A percentile compares a stretch with the other conserved stretches of the same genome.
phyloP scores from a whole-genome alignment of 2,329 filamentous ascomycete species.

The Trichoderma koningiopsis region DNA sequence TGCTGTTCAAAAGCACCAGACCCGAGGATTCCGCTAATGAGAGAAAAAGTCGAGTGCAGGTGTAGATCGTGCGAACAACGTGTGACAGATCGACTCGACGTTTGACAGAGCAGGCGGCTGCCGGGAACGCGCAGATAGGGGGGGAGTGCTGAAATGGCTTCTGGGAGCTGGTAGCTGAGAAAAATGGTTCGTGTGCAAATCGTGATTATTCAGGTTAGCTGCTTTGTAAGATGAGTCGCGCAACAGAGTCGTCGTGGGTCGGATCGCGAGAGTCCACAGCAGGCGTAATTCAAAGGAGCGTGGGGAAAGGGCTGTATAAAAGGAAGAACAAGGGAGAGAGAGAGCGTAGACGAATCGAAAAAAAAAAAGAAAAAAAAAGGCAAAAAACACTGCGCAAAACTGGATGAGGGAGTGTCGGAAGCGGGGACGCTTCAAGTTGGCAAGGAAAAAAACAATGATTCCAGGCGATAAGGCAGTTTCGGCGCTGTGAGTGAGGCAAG shows the following conservation, averaged over 20 bases:
- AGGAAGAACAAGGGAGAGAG: constrained; percentile 1
- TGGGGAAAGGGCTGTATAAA: constrained; percentile 1
- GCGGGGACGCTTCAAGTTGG: constrained; percentile 18
- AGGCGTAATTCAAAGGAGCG: constrained; percentile 20
- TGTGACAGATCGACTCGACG: constrained; percentile 22
- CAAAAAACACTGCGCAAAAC: constrained; percentile 7
- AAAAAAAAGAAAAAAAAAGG: background rate
- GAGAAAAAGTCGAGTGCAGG: background rate
- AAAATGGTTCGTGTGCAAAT: constrained; percentile 1
- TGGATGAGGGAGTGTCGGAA: constrained; percentile 22
- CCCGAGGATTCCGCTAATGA: background rate
- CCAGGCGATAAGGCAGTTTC: background rate
- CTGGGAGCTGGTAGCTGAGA: constrained; percentile 8
- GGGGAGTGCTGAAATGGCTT: background rate
- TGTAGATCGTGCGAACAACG: constrained; percentile 2
- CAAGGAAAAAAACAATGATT: background rate
- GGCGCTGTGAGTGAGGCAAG: constrained; percentile 13
- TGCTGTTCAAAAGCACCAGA: background rate
- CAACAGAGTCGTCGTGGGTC: constrained; percentile 15
- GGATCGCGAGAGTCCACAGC: constrained; percentile 16
- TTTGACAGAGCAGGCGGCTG: constrained; percentile 8
- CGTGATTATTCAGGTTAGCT: constrained; percentile 11
- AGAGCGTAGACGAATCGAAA: constrained; percentile 20
- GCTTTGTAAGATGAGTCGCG: constrained; percentile 22
- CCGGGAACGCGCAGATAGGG: constrained; percentile 10